phyloP scores from a whole-genome alignment of 1,284 basidiomycete genomes.

The Vanrija sp. region DNA sequence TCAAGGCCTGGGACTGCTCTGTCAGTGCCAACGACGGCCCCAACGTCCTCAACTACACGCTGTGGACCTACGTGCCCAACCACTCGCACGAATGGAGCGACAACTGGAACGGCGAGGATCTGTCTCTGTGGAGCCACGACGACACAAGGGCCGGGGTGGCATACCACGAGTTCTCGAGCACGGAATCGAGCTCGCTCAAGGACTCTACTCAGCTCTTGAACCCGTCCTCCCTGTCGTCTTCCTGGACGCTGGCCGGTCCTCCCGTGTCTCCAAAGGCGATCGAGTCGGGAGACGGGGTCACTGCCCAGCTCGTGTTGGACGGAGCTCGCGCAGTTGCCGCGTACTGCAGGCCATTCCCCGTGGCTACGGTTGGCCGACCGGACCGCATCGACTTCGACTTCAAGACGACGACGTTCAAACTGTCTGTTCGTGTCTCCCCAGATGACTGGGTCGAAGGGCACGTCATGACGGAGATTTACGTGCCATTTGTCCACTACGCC shows the following conservation, averaged over 20 bases:
- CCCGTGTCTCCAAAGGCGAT: conserved; percentile 39
- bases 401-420: conserved; percentile 62
- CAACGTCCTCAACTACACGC: conserved; percentile 75
- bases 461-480: conserved; percentile 74
- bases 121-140: conserved; percentile 81
- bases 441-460: conserved; percentile 46
- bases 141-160: conserved; percentile 51
- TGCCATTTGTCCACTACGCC: conserved; percentile 87
- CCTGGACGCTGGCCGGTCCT: conserved; percentile 19
- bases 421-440: conserved; percentile 60
- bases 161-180: background rate
- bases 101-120: conserved; percentile 90
- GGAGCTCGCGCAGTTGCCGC: conserved; percentile 77
- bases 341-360: conserved; percentile 76
- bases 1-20: conserved; percentile 84
- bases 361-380: conserved; percentile 65
- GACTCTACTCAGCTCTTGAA: background rate
- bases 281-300: conserved; percentile 29
- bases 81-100: conserved; percentile 84
- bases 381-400: conserved; percentile 72
- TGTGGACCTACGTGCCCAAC: conserved; percentile 84
- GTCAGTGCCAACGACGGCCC: conserved; percentile 82
- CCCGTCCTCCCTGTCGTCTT: conserved; percentile 19
- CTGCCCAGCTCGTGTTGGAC: conserved; percentile 68
- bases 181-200: conserved; percentile 1